Base-by-base conservation (phyloP, 306 rosid species). In the Heteromeles arbutifolia region DNA sequence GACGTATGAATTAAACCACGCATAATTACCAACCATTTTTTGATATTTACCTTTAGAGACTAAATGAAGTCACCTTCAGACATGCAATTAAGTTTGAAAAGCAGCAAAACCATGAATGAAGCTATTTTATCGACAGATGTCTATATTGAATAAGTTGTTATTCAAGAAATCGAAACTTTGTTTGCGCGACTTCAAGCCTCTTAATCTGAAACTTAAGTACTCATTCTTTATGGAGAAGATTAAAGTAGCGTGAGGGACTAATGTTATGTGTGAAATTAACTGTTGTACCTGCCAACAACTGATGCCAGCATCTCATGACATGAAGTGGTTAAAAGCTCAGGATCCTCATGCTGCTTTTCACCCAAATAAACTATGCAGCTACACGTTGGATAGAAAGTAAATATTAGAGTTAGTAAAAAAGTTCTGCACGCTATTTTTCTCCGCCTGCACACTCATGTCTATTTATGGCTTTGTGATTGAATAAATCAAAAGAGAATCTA, bases 311-410 rank as follows among this genome's bases (percentile, higher is more conserved):
- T 68, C 50, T 80, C 76, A 32, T 67, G 83, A 71, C 80, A 85
- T 48, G 77, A 53, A 45, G 64, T 81, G 34, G 50, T 50, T 66
- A 78, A 79, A 22, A 77, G 74, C 77, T 74, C 72, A 6, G 76
- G 77, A 68, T 82, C 77, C 19, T 75, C 79, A n/a, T 80, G 77
- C 28, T 70, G 85, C 22, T 57, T 78, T 45, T 62, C 57, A 15
- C 81, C 83, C 84, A 85, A 59, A 68, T 82, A 72, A 67, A 83
- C 76, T 13, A 86, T 86, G 73, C 72, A 86, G 74, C 89, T 82
- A 82, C 69, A 24, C 17, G 61, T 15, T 43, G 28, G 4, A 53
- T 53, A 21, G 25, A 21, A 0, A 54, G 22, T 19, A 54, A 6
- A 7, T 37, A 19, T 21, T 54, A 54, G n/a, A n/a, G n/a, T n/a